Conservation (phyloP, 2,329 filamentous ascomycete genomes). For the Fusarium sp. region DNA sequence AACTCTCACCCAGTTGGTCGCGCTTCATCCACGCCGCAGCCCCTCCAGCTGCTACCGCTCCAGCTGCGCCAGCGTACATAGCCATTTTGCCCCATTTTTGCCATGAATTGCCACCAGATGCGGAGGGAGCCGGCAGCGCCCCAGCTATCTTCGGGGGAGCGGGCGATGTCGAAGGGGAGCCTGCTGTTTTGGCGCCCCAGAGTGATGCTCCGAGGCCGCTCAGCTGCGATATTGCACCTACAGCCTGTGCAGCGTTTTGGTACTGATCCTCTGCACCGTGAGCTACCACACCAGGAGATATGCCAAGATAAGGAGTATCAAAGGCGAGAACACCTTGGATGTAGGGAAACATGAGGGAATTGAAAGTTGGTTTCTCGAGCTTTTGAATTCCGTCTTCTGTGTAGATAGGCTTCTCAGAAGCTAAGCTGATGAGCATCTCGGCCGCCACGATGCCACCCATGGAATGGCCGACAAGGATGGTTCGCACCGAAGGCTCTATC, state of each 20-base stretch:
- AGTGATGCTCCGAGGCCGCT: constrained; percentile 73
- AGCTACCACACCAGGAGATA: constrained; percentile 83
- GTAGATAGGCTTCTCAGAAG: constrained; percentile 63
- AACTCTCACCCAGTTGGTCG: constrained; percentile 79
- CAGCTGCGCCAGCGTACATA: constrained; percentile 85
- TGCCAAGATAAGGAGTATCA: constrained; percentile 90
- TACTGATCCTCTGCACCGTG: constrained; percentile 89
- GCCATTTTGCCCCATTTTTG: constrained; percentile 86
- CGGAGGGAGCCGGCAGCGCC: constrained; percentile 44
- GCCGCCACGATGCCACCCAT: constrained; percentile 96
- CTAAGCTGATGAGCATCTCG: constrained; percentile 81
- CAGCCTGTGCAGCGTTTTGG: constrained; percentile 71
- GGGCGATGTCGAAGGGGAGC: constrained; percentile 23
- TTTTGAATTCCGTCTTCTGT: constrained; percentile 55
- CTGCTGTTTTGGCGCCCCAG: constrained; percentile 60
- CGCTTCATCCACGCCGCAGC: constrained; percentile 88
- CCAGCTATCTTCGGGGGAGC: constrained; percentile 35
- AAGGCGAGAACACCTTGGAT: constrained; percentile 91
- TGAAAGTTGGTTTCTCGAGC: constrained; percentile 52
- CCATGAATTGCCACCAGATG: constrained; percentile 61
- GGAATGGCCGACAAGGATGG: constrained; percentile 85
- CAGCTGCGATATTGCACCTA: constrained; percentile 74
- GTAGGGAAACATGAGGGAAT: constrained; percentile 88
- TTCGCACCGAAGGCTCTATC: constrained; percentile 83
- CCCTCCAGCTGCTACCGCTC: constrained; percentile 81